Base-by-base conservation (phyloP, 2,329 filamentous ascomycete species). In the Exophiala lecanii-corni region DNA sequence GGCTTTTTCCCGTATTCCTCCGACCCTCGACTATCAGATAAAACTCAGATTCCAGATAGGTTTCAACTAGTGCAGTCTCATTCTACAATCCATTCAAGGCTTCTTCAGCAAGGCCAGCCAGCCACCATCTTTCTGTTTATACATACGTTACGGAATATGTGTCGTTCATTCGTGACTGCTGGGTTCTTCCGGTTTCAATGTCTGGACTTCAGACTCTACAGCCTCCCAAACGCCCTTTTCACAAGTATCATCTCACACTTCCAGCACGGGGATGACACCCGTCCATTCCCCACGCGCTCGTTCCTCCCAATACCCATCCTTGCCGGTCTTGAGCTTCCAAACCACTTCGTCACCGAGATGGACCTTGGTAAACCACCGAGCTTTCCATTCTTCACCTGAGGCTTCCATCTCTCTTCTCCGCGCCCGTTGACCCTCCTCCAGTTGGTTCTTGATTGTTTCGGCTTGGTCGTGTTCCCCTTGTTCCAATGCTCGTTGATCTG, bases 241-340 rank as follows among this genome's bases (percentile, higher is more conserved):
- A n/a, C n/a, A n/a, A n/a, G n/a, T n/a, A n/a, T n/a, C n/a, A n/a
- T n/a, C n/a, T 46, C 21, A 46, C 25, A 59, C 43, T 46, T 72
- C 63, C 59, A 82, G 78, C 36, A 82, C 73, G 41, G 74, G 68
- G 44, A 71, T 63, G 30, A 81, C 70, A 5, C 70, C 72, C 6
- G 64, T 64, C 87, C 86, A 95, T 43, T 71, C 71, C 1, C 82
- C 82, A 51, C 70, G 77, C 2, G 72, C 75, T 48, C 91, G 77
- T 66, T 87, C 83, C 60, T 95, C 89, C 92, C 92, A 98, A 66
- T 98, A 98, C 6, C 87, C 82, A 13, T 94, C 88, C 65, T 84
- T 89, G 15, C 89, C 82, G 2, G 72, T 72, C 69, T 82, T 92
- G 51, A 95, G 64, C 57, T 80, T 76, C 86, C 86, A 86, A 9